phyloP scores from a whole-genome alignment of 129 eudicot species.

The Kitagawia praeruptora region DNA sequence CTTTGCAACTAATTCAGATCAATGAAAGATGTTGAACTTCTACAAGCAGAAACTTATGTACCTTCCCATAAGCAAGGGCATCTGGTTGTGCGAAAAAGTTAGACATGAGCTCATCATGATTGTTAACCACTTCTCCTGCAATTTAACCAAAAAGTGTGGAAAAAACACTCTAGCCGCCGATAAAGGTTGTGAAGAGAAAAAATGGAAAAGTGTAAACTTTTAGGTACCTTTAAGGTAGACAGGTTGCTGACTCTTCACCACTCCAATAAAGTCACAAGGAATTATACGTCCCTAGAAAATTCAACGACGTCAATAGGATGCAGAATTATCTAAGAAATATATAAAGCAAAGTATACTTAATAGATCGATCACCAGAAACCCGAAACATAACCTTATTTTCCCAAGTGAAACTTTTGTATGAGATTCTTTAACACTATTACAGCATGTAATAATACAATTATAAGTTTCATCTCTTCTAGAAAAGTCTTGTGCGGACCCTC shows the following conservation, averaged over 20 bases:
- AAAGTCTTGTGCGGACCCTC: background rate
- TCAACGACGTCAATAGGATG: slow-evolving; percentile 15
- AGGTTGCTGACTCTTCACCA: slow-evolving; percentile 97
- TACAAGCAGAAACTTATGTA: slow-evolving; percentile 7
- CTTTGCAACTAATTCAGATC: background rate
- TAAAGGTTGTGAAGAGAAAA: background rate
- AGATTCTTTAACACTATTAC: background rate
- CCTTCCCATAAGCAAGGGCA: slow-evolving; percentile 99
- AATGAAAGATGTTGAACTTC: background rate
- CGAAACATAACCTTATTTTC: background rate
- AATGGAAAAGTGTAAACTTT: background rate
- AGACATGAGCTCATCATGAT: slow-evolving; percentile 99
- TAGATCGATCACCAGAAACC: slow-evolving; percentile 2
- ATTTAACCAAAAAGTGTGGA: slow-evolving; percentile 14
- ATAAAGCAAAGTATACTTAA: too few species aligned
- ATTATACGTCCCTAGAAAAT: slow-evolving; percentile 83
- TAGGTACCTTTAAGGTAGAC: slow-evolving; percentile 74
- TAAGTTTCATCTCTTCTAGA: background rate
- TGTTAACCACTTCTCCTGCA: slow-evolving; percentile 86
- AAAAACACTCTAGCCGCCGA: background rate
- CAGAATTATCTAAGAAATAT: slow-evolving; percentile 7
- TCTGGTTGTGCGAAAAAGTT: slow-evolving; percentile 99
- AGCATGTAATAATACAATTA: background rate
- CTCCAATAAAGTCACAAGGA: slow-evolving; percentile 96
- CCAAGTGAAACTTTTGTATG: background rate